Evolutionary conservation across 2,329 filamentous ascomycete species (phyloP).

Genomic region (Curvularia sp.): DNA sequence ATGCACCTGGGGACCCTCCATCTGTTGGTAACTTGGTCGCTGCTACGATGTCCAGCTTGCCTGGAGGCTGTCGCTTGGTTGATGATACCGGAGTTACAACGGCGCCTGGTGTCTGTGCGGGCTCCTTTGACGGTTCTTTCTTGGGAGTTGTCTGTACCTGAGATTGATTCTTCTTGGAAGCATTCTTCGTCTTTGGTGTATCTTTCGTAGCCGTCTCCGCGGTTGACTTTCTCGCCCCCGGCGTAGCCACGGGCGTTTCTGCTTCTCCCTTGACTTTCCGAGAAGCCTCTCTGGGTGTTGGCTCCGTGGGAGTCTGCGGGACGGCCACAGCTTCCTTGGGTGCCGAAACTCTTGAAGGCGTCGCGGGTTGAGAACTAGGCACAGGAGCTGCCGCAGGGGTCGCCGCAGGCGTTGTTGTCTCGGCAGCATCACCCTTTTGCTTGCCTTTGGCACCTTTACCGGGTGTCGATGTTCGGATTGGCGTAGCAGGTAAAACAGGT

Average conservation of each 20-base stretch:
- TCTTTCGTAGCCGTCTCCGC: slow-evolving; percentile 26
- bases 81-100: slow-evolving; percentile 21
- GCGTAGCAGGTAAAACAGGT: slow-evolving; percentile 51
- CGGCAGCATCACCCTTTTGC: slow-evolving; percentile 18
- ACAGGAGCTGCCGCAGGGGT: slow-evolving; percentile 7
- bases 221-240: slow-evolving; percentile 29
- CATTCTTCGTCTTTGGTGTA: slow-evolving; percentile 29
- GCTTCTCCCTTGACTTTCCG: slow-evolving; percentile 23
- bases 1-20: slow-evolving; percentile 25
- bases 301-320: slow-evolving; percentile 20
- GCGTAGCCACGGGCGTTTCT: slow-evolving; percentile 12
- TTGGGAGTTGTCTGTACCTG: slow-evolving; percentile 22
- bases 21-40: slow-evolving; percentile 38
- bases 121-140: slow-evolving; percentile 16
- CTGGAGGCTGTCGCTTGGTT: slow-evolving; percentile 52
- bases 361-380: slow-evolving; percentile 22
- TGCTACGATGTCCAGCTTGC: slow-evolving; percentile 57
- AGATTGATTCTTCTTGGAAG: slow-evolving; percentile 27
- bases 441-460: slow-evolving; percentile 37
- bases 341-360: slow-evolving; percentile 27
- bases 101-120: slow-evolving; percentile 11
- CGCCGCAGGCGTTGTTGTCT: slow-evolving; percentile 5
- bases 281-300: slow-evolving; percentile 14
- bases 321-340: slow-evolving; percentile 22
- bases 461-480: slow-evolving; percentile 42